phyloP scores from a whole-genome alignment of 495 filamentous ascomycete genomes.

The Podospora fimiseda region DNA sequence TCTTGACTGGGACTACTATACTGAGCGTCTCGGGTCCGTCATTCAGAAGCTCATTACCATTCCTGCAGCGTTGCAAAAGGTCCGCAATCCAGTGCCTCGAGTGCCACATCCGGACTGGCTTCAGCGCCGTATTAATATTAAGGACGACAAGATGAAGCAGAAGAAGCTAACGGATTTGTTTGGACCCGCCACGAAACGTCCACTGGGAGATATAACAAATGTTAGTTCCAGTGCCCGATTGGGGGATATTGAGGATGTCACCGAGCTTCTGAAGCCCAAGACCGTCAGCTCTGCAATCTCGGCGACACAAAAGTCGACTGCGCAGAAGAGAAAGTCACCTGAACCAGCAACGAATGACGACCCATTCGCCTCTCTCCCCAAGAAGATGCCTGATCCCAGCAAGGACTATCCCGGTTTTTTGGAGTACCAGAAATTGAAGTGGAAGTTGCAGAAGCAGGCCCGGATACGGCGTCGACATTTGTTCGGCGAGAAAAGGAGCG shows the following conservation, averaged over 20 bases:
- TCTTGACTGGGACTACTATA: conserved; percentile 95
- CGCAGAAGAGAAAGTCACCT: conserved; percentile 80
- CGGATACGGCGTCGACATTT: conserved; percentile 80
- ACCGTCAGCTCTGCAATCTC: conserved; percentile 53
- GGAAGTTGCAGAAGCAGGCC: conserved; percentile 95
- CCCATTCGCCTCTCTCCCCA: conserved; percentile 77
- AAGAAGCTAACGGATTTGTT: conserved; percentile 98
- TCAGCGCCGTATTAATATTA: conserved; percentile 83
- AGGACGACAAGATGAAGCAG: conserved; percentile 96
- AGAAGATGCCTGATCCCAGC: conserved; percentile 75
- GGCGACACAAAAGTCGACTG: conserved; percentile 36
- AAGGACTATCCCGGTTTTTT: conserved; percentile 88
- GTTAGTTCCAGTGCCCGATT: conserved; percentile 43
- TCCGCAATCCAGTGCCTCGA: conserved; percentile 87
- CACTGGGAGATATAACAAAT: conserved; percentile 68
- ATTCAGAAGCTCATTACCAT: conserved; percentile 99
- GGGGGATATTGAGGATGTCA: conserved; percentile 83
- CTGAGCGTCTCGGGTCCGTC: conserved; percentile 88
- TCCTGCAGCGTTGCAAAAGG: conserved; percentile 89
- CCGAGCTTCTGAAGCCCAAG: conserved; percentile 62
- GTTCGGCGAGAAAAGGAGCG: conserved; percentile 75
- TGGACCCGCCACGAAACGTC: conserved; percentile 49
- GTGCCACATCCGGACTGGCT: conserved; percentile 96
- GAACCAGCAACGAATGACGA: conserved; percentile 57
- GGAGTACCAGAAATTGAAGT: conserved; percentile 96